Percentiles rank a stretch among this genome's conserved stretches.
These are phyloP conservation scores for Colletotrichum salicis DNA, from an alignment of 2,329 filamentous ascomycete species.

Conservation along the genomic window DNA sequence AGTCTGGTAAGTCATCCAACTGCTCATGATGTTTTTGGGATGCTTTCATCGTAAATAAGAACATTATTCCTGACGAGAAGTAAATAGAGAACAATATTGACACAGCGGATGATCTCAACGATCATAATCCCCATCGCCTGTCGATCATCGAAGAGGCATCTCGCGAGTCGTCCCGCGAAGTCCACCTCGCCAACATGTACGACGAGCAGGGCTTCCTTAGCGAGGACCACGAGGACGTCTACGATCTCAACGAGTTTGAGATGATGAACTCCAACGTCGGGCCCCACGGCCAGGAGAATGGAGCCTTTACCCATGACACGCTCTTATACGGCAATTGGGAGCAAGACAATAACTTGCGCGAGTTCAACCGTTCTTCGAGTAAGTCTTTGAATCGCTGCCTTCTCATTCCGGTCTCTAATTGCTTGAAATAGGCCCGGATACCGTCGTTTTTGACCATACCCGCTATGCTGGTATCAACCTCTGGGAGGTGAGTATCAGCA, in stretches of 20 bases:
- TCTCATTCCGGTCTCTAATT: neutral
- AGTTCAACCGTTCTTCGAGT: conserved; percentile 25
- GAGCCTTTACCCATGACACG: conserved; percentile 5
- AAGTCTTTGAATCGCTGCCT: neutral
- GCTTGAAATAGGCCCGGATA: conserved; percentile 19
- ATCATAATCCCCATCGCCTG: conserved; percentile 27
- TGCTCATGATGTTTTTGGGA: neutral
- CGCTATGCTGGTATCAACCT: neutral
- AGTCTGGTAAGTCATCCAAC: conserved; percentile 6
- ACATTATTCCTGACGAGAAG: neutral
- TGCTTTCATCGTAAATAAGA: neutral
- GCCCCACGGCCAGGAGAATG: neutral
- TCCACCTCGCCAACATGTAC: neutral
- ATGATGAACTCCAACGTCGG: conserved; percentile 27
- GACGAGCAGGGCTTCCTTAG: neutral
- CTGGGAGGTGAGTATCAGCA: neutral
- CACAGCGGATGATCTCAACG: neutral
- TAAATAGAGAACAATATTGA: neutral
- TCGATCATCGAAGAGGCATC: conserved; percentile 33
- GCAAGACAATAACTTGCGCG: conserved; percentile 31
- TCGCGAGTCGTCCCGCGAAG: neutral
- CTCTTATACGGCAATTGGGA: conserved; percentile 33
- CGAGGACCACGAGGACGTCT: neutral
- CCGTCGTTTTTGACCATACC: conserved; percentile 4
- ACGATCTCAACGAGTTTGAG: neutral